Conservation (phyloP, 495 filamentous ascomycete genomes). For the Penicillium cataractarum region DNA sequence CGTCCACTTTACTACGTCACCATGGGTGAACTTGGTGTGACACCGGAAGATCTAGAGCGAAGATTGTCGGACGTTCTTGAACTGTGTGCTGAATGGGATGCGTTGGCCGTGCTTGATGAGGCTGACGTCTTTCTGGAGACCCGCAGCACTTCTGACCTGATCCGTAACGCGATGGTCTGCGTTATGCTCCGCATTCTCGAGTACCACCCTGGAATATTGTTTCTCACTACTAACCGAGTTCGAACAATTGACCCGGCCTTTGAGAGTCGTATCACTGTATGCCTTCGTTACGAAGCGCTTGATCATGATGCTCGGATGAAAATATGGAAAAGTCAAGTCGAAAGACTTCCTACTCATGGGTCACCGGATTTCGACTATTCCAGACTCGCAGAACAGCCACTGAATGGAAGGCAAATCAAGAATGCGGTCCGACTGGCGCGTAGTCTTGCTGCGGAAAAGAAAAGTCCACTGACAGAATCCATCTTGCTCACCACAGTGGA, state of each 20-base stretch:
- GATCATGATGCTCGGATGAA: not conserved
- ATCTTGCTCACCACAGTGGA: not conserved
- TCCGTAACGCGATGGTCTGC: constrained; percentile 6
- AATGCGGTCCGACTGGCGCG: not conserved
- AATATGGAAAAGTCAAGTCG: not conserved
- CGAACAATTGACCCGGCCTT: constrained; percentile 9
- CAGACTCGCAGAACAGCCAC: not conserved
- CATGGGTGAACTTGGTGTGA: not conserved
- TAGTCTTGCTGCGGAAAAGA: constrained; percentile 1
- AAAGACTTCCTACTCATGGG: not conserved
- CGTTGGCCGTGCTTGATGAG: constrained; percentile 6
- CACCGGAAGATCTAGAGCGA: not conserved
- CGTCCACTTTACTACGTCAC: constrained; percentile 2
- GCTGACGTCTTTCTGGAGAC: constrained; percentile 10
- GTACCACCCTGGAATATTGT: constrained; percentile 10
- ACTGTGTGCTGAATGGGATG: constrained; percentile 1
- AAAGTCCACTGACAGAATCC: not conserved
- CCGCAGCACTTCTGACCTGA: not conserved
- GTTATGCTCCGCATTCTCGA: constrained; percentile 6
- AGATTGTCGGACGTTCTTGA: not conserved
- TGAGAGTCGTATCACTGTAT: not conserved
- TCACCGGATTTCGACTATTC: not conserved
- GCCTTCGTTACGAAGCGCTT: not conserved
- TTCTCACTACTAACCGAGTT: constrained; percentile 7
- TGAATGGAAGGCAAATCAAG: constrained; percentile 1